Conservation (phyloP, 2,329 filamentous ascomycete species). For the Trichoderma brevicompactum region DNA sequence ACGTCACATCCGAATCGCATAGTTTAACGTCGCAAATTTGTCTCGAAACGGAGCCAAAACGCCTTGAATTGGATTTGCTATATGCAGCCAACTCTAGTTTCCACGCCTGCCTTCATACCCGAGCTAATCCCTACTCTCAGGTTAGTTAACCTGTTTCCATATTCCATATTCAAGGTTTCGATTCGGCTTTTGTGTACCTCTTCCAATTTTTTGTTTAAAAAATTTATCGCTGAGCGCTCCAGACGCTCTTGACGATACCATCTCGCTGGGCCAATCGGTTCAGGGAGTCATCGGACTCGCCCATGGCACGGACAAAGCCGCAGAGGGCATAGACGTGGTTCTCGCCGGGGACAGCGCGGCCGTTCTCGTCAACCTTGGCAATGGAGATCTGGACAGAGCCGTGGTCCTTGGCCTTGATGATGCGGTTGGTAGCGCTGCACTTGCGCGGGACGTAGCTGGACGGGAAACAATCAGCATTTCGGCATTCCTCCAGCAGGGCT, state of each 20-base stretch:
- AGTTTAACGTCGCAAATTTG: slow-evolving; percentile 37
- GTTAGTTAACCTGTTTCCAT: slow-evolving; percentile 14
- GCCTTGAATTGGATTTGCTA: slow-evolving; percentile 53
- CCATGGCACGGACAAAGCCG: slow-evolving; percentile 97
- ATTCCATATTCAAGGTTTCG: background rate
- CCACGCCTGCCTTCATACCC: slow-evolving; percentile 47
- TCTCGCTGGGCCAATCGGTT: slow-evolving; percentile 96
- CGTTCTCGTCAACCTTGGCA: slow-evolving; percentile 99
- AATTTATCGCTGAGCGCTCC: slow-evolving; percentile 73
- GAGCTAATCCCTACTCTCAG: slow-evolving; percentile 40
- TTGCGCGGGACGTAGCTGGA: slow-evolving; percentile 95
- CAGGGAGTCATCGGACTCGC: slow-evolving; percentile 94
- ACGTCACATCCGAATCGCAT: slow-evolving; percentile 38
- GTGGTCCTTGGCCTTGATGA: slow-evolving; percentile 99
- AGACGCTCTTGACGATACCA: slow-evolving; percentile 95
- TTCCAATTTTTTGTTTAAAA: slow-evolving; percentile 18
- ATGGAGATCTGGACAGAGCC: slow-evolving; percentile 96
- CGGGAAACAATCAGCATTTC: slow-evolving; percentile 38
- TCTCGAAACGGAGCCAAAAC: slow-evolving; percentile 52
- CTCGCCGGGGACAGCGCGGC: slow-evolving; percentile 89
- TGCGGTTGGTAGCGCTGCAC: slow-evolving; percentile 98
- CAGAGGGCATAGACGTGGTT: slow-evolving; percentile 97
- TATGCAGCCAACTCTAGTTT: slow-evolving; percentile 50
- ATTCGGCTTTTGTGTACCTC: slow-evolving; percentile 29
- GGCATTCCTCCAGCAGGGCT: slow-evolving; percentile 10